Conservation (phyloP, 1,284 basidiomycete genomes). For the Dichomitus squalens region DNA sequence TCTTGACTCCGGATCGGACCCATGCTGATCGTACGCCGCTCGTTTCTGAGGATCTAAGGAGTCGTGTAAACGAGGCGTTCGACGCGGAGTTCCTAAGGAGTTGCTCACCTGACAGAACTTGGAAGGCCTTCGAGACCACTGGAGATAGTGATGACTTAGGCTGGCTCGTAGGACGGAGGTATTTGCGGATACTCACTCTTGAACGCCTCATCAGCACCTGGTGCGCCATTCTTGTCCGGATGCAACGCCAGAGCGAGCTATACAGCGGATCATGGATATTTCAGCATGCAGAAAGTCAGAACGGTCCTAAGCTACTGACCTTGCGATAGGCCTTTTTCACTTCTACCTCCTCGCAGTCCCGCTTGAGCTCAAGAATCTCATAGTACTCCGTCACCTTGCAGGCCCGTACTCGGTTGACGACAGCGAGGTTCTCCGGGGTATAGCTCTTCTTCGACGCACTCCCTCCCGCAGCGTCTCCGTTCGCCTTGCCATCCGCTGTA, state of each 20-base stretch:
- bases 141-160: not conserved
- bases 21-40: conserved; percentile 84
- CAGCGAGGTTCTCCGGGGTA: conserved; percentile 81
- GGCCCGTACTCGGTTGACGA: conserved; percentile 85
- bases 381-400: conserved; percentile 95
- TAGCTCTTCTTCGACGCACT: conserved; percentile 75
- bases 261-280: not conserved
- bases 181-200: conserved; percentile 68
- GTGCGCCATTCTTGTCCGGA: conserved; percentile 98
- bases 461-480: conserved; percentile 41
- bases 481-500: conserved; percentile 37
- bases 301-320: conserved; percentile 47
- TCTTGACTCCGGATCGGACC: conserved; percentile 85
- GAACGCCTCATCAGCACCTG: conserved; percentile 98
- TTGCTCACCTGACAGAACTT: conserved; percentile 78
- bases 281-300: conserved; percentile 1
- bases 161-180: not conserved
- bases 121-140: conserved; percentile 99
- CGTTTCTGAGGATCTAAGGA: conserved; percentile 82
- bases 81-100: not conserved
- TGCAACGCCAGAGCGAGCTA: conserved; percentile 92
- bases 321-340: conserved; percentile 98
- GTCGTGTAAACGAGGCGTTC: not conserved
- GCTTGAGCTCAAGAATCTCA: conserved; percentile 86
- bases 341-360: conserved; percentile 85